Percentiles rank a stretch among this genome's conserved stretches.
Evolutionary conservation across 2,329 filamentous ascomycete genomes (phyloP).

Genomic region (Venturia asperata): DNA sequence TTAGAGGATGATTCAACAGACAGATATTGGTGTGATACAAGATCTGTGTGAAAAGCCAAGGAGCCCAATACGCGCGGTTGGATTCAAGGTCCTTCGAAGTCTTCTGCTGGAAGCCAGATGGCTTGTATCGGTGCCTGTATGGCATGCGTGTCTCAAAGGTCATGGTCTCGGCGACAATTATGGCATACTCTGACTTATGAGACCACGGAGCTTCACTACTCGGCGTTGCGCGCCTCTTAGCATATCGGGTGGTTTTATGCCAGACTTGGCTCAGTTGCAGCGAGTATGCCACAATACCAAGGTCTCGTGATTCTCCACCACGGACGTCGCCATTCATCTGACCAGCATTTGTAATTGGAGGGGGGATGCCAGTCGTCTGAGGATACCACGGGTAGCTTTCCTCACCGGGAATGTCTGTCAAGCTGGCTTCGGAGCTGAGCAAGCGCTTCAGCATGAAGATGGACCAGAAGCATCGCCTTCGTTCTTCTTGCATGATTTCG

Average conservation of each 20-base stretch:
- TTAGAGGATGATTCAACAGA: conserved; percentile 48
- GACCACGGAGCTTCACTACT: conserved; percentile 43
- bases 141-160: conserved; percentile 48
- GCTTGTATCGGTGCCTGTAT: conserved; percentile 45
- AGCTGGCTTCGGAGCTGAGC: conserved; percentile 26
- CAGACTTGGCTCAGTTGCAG: conserved; percentile 44
- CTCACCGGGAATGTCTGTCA: conserved; percentile 33
- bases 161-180: conserved; percentile 45
- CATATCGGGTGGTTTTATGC: conserved; percentile 43
- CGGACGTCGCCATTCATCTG: conserved; percentile 22
- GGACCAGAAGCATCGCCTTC: conserved; percentile 31
- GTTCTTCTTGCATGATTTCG: conserved; percentile 26
- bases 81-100: conserved; percentile 37
- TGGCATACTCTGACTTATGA: conserved; percentile 46
- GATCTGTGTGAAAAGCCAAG: conserved; percentile 48
- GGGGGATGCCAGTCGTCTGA: conserved; percentile 30
- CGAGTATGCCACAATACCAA: conserved; percentile 42
- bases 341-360: conserved; percentile 23
- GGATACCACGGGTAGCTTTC: conserved; percentile 33
- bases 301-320: conserved; percentile 24
- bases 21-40: conserved; percentile 48
- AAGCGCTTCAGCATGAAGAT: conserved; percentile 29
- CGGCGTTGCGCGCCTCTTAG: conserved; percentile 39
- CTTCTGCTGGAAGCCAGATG: conserved; percentile 41
- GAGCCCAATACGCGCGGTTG: conserved; percentile 47